Evolutionary conservation across 1,284 basidiomycete species (phyloP).

Genomic region (Phylloporus sp.): DNA sequence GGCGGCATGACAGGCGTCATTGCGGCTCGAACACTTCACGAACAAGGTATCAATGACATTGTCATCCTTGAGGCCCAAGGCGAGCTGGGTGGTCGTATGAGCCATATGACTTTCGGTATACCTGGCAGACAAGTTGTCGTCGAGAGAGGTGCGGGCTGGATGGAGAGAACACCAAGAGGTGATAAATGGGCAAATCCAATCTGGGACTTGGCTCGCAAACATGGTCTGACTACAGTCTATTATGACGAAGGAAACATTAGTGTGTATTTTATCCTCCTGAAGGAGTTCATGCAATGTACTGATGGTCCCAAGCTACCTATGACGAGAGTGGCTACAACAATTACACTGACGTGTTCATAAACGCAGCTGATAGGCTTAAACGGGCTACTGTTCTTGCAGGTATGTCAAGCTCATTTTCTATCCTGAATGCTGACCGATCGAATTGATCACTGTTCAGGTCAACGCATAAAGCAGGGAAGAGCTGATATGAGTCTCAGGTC

Average conservation of each 20-base stretch:
- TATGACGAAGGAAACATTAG: constrained; percentile 56
- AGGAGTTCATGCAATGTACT: not conserved
- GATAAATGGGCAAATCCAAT: too few species aligned
- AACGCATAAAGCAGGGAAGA: too few species aligned
- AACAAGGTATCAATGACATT: constrained; percentile 62
- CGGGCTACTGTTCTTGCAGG: constrained; percentile 50
- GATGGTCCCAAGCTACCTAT: constrained; percentile 47
- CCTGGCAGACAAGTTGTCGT: constrained; percentile 41
- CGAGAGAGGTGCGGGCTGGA: too few species aligned
- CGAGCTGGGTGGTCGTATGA: constrained; percentile 67
- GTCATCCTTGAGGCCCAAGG: constrained; percentile 62
- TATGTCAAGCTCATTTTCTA: constrained; percentile 20
- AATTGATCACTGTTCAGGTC: too few species aligned
- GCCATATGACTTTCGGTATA: constrained; percentile 48
- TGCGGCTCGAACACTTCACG: constrained; percentile 63
- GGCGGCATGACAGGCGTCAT: constrained; percentile 71
- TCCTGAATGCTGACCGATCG: not conserved
- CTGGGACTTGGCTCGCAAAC: too few species aligned
- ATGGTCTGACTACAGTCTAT: constrained; percentile 50
- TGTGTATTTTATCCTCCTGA: constrained; percentile 33
- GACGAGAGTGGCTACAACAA: constrained; percentile 52
- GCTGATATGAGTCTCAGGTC: constrained; percentile 14
- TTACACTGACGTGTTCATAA: constrained; percentile 48
- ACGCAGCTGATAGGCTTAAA: constrained; percentile 45
- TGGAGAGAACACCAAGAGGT: too few species aligned